A percentile compares a stretch with the other conserved stretches of the same genome.
phyloP scores from a whole-genome alignment of 768 basidiomycete species.

The Crepidotus variabilis region DNA sequence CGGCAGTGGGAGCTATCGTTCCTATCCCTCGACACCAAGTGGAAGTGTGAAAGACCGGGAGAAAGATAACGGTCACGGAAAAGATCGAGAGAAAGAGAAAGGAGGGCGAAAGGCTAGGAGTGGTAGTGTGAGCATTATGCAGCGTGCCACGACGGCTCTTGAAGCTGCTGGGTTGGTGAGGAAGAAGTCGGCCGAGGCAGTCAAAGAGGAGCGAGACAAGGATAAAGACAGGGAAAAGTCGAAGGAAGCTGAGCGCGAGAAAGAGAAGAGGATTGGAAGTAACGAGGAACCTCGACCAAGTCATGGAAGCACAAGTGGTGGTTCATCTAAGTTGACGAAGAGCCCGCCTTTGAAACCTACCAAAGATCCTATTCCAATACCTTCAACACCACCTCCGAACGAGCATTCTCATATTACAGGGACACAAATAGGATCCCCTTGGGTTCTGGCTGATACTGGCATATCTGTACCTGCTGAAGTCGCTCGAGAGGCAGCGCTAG shows the following conservation, averaged over 20 bases:
- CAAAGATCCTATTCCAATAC: slow-evolving; percentile 26
- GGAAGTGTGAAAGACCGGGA: slow-evolving; percentile 58
- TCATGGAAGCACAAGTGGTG: slow-evolving; percentile 44
- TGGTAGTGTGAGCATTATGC: slow-evolving; percentile 91
- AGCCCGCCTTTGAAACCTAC: slow-evolving; percentile 59
- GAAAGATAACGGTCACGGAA: slow-evolving; percentile 25
- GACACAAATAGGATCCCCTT: slow-evolving; percentile 58
- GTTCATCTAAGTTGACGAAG: slow-evolving; percentile 62
- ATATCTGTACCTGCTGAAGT: slow-evolving; percentile 34
- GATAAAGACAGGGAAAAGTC: slow-evolving; percentile 42
- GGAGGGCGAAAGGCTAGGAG: slow-evolving; percentile 52
- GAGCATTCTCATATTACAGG: slow-evolving; percentile 35
- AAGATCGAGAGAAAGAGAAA: no score
- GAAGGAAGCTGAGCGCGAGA: slow-evolving; percentile 40
- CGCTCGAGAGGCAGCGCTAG: slow-evolving; percentile 35
- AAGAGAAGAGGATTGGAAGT: slow-evolving; percentile 38
- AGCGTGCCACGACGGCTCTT: slow-evolving; percentile 87
- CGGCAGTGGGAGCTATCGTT: slow-evolving; percentile 17
- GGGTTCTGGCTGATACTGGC: slow-evolving; percentile 55
- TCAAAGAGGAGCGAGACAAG: slow-evolving; percentile 58
- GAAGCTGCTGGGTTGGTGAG: slow-evolving; percentile 82
- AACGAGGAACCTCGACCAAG: slow-evolving; percentile 61
- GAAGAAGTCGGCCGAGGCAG: slow-evolving; percentile 77
- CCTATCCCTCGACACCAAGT: slow-evolving; percentile 68
- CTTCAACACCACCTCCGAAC: slow-evolving; percentile 49